Conservation (phyloP, 2,329 filamentous ascomycete species). For the Colletotrichum plurivorum region DNA sequence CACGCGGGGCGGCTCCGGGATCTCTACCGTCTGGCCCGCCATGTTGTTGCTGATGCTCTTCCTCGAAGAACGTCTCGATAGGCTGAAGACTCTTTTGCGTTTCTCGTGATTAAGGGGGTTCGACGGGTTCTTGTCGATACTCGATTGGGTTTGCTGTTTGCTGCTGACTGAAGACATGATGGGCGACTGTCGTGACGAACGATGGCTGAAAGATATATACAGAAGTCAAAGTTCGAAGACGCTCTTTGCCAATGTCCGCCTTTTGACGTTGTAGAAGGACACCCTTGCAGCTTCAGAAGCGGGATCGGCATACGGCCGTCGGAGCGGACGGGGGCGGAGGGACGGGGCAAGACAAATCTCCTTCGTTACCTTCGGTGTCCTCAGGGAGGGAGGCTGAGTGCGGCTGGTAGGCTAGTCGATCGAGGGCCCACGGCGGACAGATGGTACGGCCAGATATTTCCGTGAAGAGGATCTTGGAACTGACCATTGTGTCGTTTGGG, state of each 20-base stretch:
- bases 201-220: neutral
- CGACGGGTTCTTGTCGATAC: neutral
- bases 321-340: neutral
- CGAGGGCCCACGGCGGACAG: neutral
- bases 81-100: constrained; percentile 25
- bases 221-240: neutral
- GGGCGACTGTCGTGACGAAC: neutral
- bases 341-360: neutral
- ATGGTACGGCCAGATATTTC: neutral
- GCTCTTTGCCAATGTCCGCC: neutral
- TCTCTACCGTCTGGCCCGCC: constrained; percentile 41
- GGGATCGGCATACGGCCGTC: neutral
- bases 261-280: neutral
- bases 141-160: neutral
- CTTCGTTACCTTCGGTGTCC: constrained; percentile 9
- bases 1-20: constrained; percentile 67
- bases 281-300: neutral
- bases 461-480: neutral
- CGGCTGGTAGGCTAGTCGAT: constrained; percentile 2
- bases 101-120: neutral
- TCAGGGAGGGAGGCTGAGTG: neutral
- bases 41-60: constrained; percentile 39
- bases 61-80: constrained; percentile 16
- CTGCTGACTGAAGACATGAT: constrained; percentile 16
- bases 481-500: neutral